Conservation (phyloP, 331 rosid genomes). For the Quercus lobata region DNA sequence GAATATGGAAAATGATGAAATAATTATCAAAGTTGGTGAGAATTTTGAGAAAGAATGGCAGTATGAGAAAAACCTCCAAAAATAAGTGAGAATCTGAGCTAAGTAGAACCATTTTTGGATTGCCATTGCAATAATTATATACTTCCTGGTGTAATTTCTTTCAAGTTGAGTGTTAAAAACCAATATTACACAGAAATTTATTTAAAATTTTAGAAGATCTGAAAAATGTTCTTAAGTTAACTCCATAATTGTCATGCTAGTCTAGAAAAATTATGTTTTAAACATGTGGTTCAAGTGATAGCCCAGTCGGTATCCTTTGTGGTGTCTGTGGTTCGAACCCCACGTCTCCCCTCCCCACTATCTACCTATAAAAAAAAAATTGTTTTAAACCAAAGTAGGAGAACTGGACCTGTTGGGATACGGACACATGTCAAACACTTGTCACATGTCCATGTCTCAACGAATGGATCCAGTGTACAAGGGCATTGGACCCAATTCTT, state of each 20-base stretch:
- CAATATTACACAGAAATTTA: not conserved
- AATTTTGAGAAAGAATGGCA: not conserved
- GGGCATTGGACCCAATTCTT: too few relatives aligned
- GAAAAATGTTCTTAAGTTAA: not conserved
- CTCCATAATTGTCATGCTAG: not conserved
- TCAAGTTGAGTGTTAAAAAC: not conserved
- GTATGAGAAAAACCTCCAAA: not conserved
- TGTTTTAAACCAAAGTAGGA: too few relatives aligned
- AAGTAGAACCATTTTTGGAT: not conserved
- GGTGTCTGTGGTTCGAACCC: too few relatives aligned
- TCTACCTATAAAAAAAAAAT: too few relatives aligned
- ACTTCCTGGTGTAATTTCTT: not conserved
- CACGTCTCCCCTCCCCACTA: too few relatives aligned
- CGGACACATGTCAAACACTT: too few relatives aligned
- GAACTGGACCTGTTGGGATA: too few relatives aligned
- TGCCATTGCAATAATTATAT: not conserved
- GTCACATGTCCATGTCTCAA: too few relatives aligned
- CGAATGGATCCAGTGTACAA: too few relatives aligned
- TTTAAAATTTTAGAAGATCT: not conserved
- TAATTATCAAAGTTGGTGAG: not conserved
- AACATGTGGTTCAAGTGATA: too few relatives aligned
- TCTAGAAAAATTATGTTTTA: not conserved
- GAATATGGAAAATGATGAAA: not conserved
- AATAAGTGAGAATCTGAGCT: not conserved
- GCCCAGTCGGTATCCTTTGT: too few relatives aligned